Evolutionary conservation across 2,329 filamentous ascomycete genomes (phyloP).

Genomic region (Amylocarpus encephaloides): DNA sequence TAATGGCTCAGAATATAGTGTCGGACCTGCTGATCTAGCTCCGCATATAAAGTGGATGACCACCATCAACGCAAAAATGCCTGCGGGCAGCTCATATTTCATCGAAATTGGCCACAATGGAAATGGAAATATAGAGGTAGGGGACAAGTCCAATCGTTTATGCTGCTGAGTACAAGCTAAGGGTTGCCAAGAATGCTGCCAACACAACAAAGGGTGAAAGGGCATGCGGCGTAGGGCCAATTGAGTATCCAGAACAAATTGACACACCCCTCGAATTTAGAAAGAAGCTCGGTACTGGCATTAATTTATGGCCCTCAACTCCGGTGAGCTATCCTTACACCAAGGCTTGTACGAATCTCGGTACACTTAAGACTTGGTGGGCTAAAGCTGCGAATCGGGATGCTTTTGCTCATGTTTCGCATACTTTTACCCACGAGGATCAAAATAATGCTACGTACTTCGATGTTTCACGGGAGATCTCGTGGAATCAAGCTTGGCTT

Average conservation of each 20-base stretch:
- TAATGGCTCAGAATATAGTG: slow-evolving; percentile 42
- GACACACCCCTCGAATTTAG: slow-evolving; percentile 41
- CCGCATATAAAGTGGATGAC: slow-evolving; percentile 39
- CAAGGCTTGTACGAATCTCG: slow-evolving; percentile 40
- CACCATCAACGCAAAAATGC: slow-evolving; percentile 41
- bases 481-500: slow-evolving; percentile 55
- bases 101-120: slow-evolving; percentile 51
- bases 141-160: not conserved
- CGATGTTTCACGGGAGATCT: slow-evolving; percentile 50
- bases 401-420: slow-evolving; percentile 51
- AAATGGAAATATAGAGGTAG: slow-evolving; percentile 43
- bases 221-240: slow-evolving; percentile 28
- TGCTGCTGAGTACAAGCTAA: not conserved
- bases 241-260: slow-evolving; percentile 40
- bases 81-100: slow-evolving; percentile 44
- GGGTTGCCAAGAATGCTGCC: slow-evolving; percentile 19
- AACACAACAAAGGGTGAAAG: slow-evolving; percentile 12
- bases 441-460: slow-evolving; percentile 54
- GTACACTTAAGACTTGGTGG: slow-evolving; percentile 50
- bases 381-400: slow-evolving; percentile 42
- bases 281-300: slow-evolving; percentile 45
- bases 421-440: slow-evolving; percentile 55
- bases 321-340: slow-evolving; percentile 23
- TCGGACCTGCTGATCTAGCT: slow-evolving; percentile 42
- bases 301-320: slow-evolving; percentile 40